These are phyloP conservation scores for Fusarium illudens DNA, from an alignment of 2,329 filamentous ascomycete genomes.

Conservation along the genomic window DNA sequence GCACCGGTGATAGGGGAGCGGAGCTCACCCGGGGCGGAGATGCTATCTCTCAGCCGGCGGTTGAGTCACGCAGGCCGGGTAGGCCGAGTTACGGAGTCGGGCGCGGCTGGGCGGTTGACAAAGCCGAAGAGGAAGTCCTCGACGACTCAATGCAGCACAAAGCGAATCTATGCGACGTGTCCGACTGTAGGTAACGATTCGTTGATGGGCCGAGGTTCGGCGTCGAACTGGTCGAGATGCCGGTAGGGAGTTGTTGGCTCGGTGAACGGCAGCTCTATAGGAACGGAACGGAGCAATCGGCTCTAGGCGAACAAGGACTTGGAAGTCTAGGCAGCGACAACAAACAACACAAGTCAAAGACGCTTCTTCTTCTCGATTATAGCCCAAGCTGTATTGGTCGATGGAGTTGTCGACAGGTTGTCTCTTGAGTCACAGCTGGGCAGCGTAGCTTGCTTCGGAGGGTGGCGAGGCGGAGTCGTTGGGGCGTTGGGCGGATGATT, in stretches of 20 bases:
- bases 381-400: slow-evolving; percentile 21
- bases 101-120: slow-evolving; percentile 14
- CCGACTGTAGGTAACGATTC: slow-evolving; percentile 10
- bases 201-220: slow-evolving; percentile 20
- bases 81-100: slow-evolving; percentile 27
- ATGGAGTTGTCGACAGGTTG: slow-evolving; percentile 22
- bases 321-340: slow-evolving; percentile 26
- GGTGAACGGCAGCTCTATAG: slow-evolving; percentile 12
- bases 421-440: slow-evolving; percentile 34
- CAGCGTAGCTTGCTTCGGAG: slow-evolving; percentile 38
- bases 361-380: slow-evolving; percentile 48
- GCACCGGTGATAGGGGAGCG: slow-evolving; percentile 43
- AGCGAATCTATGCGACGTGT: slow-evolving; percentile 21
- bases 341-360: slow-evolving; percentile 37
- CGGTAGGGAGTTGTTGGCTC: slow-evolving; percentile 1
- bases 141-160: slow-evolving; percentile 39
- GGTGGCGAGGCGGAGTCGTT: slow-evolving; percentile 40
- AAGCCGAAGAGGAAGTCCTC: slow-evolving; percentile 35
- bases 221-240: slow-evolving; percentile 6
- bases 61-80: slow-evolving; percentile 37
- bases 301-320: slow-evolving; percentile 31
- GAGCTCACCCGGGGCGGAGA: slow-evolving; percentile 42
- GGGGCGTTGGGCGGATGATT: slow-evolving; percentile 24
- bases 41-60: slow-evolving; percentile 35
- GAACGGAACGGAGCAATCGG: slow-evolving; percentile 20